Evolutionary conservation across 2,329 filamentous ascomycete species (phyloP).

Genomic region (Byssoonygena ceratinophila): DNA sequence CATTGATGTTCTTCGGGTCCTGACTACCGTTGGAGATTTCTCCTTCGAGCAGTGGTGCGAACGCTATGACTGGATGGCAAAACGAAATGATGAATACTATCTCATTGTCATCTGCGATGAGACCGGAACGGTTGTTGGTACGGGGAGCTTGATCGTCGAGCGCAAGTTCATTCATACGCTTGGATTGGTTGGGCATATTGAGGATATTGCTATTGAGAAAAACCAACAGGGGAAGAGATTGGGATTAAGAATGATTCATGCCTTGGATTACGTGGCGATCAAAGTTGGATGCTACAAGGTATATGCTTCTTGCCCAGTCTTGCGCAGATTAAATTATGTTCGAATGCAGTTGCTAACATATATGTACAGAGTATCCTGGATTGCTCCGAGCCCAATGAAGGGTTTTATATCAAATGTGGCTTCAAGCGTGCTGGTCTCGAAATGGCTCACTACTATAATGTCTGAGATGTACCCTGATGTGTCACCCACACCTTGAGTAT

Average conservation of each 20-base stretch:
- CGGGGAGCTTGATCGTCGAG: slow-evolving; percentile 82
- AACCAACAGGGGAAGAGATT: slow-evolving; percentile 97
- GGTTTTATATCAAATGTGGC: slow-evolving; percentile 96
- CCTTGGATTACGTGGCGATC: slow-evolving; percentile 76
- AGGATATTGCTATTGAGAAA: slow-evolving; percentile 91
- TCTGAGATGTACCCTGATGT: slow-evolving; percentile 7
- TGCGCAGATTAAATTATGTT: too few species aligned
- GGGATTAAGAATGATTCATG: slow-evolving; percentile 83
- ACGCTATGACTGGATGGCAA: slow-evolving; percentile 71
- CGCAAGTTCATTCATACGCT: slow-evolving; percentile 54
- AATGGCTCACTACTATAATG: slow-evolving; percentile 83
- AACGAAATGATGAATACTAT: slow-evolving; percentile 68
- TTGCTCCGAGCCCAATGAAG: slow-evolving; percentile 91
- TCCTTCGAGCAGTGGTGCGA: slow-evolving; percentile 61
- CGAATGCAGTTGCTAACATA: slow-evolving; percentile 17
- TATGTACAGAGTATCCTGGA: slow-evolving; percentile 68
- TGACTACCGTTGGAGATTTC: slow-evolving; percentile 89
- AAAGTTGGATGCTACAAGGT: slow-evolving; percentile 88
- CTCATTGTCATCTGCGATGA: slow-evolving; percentile 74
- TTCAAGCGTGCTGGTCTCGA: slow-evolving; percentile 85
- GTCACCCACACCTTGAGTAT: background rate
- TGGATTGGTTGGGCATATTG: slow-evolving; percentile 74
- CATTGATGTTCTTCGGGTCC: slow-evolving; percentile 78
- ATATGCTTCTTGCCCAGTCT: too few species aligned
- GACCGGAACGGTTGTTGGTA: slow-evolving; percentile 65